Conservation (phyloP, 768 basidiomycete genomes). For the Scleroderma citrinum region DNA sequence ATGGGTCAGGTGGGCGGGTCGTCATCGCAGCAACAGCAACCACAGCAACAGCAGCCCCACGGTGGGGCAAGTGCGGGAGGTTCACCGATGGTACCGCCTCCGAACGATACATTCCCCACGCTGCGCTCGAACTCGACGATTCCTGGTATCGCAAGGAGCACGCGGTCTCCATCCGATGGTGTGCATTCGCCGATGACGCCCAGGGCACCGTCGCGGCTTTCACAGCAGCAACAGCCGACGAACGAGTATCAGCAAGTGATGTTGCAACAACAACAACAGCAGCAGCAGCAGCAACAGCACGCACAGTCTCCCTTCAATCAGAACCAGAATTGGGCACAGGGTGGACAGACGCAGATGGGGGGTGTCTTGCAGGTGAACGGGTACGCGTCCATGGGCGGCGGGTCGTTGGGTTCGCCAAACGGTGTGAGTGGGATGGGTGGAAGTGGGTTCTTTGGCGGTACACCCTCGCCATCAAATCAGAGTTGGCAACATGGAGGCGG, state of each 20-base stretch:
- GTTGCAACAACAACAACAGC: slow-evolving; percentile 26
- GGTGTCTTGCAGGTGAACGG: slow-evolving; percentile 31
- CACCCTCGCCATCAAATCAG: slow-evolving; percentile 20
- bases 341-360: slow-evolving; percentile 46
- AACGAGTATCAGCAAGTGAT: slow-evolving; percentile 34
- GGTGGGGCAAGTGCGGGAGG: slow-evolving; percentile 17
- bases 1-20: slow-evolving; percentile 35
- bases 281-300: slow-evolving; percentile 19
- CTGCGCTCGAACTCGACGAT: slow-evolving; percentile 56
- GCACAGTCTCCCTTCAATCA: slow-evolving; percentile 27
- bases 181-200: slow-evolving; percentile 40
- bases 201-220: slow-evolving; percentile 29
- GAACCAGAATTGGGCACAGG: slow-evolving; percentile 43
- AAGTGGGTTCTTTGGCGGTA: slow-evolving; percentile 18
- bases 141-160: slow-evolving; percentile 70
- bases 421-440: slow-evolving; percentile 20
- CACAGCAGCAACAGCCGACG: slow-evolving; percentile 40
- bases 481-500: slow-evolving; percentile 26
- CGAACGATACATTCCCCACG: slow-evolving; percentile 40
- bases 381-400: slow-evolving; percentile 5
- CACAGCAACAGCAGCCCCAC: slow-evolving; percentile 8
- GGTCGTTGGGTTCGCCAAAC: slow-evolving; percentile 32
- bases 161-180: slow-evolving; percentile 68
- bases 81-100: slow-evolving; percentile 39
- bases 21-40: slow-evolving; percentile 9